These are phyloP conservation scores for Tylopilus vinaceipallidus DNA, from an alignment of 768 basidiomycete species.

Conservation along the genomic window DNA sequence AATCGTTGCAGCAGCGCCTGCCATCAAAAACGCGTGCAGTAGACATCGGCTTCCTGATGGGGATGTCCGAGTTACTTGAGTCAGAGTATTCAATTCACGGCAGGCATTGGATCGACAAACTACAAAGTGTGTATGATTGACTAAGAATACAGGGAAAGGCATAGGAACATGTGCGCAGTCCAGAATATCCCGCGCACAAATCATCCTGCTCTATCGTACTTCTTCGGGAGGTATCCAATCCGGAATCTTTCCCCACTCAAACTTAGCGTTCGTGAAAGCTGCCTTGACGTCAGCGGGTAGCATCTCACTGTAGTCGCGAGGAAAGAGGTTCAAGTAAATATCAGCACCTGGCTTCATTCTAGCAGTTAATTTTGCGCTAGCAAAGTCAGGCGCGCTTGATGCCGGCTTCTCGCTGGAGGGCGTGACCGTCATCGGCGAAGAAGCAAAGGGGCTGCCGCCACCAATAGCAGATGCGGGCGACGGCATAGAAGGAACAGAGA, in stretches of 20 bases:
- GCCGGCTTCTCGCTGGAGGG: conserved; percentile 21
- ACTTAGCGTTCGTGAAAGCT: conserved; percentile 55
- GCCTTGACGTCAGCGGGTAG: conserved; percentile 50
- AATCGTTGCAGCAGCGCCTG: too few relatives aligned
- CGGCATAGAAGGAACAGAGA: conserved; percentile 17
- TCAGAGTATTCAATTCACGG: not conserved
- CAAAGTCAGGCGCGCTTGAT: conserved; percentile 34
- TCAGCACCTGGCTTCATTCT: conserved; percentile 46
- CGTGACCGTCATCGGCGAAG: conserved; percentile 25
- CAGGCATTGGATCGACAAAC: too few relatives aligned
- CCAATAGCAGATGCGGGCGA: conserved; percentile 23
- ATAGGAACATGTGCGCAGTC: not conserved
- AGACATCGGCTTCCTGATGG: conserved; percentile 15
- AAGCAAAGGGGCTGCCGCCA: conserved; percentile 24
- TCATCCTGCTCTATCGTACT: conserved; percentile 43
- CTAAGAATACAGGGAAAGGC: conserved; percentile 6
- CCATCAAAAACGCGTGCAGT: too few relatives aligned
- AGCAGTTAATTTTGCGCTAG: conserved; percentile 27
- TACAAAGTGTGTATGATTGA: not conserved
- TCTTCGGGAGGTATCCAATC: conserved; percentile 73
- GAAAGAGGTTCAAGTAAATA: conserved; percentile 56
- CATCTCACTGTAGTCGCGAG: conserved; percentile 53
- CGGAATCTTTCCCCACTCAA: conserved; percentile 69
- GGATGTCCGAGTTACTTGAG: not conserved
- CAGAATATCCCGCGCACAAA: not conserved